Conservation (phyloP, 1,284 basidiomycete species). For the Heterobasidion annosum region DNA sequence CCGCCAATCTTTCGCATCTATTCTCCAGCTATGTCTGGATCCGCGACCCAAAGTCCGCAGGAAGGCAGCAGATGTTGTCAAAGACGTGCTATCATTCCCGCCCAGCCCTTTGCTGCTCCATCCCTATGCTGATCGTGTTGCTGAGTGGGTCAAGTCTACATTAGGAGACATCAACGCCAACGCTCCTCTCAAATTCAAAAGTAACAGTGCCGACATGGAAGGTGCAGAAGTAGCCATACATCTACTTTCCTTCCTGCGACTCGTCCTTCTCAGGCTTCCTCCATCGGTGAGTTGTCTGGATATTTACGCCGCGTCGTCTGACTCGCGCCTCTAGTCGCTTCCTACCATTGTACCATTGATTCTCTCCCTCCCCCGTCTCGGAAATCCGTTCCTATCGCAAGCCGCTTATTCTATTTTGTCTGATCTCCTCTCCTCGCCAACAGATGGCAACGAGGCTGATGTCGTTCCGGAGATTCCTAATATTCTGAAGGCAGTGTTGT, state of each 20-base stretch:
- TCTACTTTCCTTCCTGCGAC: constrained; percentile 68
- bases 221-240: constrained; percentile 74
- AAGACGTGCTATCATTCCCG: constrained; percentile 66
- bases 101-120: constrained; percentile 72
- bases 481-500: constrained; percentile 66
- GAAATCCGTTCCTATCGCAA: constrained; percentile 78
- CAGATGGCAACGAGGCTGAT: constrained; percentile 38
- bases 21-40: constrained; percentile 82
- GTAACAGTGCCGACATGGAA: constrained; percentile 52
- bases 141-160: constrained; percentile 69
- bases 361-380: constrained; percentile 73
- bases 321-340: constrained; percentile 43
- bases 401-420: constrained; percentile 76
- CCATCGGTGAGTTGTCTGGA: constrained; percentile 41
- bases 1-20: constrained; percentile 69
- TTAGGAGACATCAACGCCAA: constrained; percentile 62
- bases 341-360: constrained; percentile 62
- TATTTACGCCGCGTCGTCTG: constrained; percentile 10
- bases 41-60: constrained; percentile 91
- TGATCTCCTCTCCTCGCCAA: constrained; percentile 57
- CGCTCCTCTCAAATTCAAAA: constrained; percentile 50
- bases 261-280: constrained; percentile 54
- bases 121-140: constrained; percentile 77
- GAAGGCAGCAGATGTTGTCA: constrained; percentile 81
- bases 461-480: constrained; percentile 46